phyloP scores from a whole-genome alignment of 2,329 filamentous ascomycete species.

The Chaetomium sp. region DNA sequence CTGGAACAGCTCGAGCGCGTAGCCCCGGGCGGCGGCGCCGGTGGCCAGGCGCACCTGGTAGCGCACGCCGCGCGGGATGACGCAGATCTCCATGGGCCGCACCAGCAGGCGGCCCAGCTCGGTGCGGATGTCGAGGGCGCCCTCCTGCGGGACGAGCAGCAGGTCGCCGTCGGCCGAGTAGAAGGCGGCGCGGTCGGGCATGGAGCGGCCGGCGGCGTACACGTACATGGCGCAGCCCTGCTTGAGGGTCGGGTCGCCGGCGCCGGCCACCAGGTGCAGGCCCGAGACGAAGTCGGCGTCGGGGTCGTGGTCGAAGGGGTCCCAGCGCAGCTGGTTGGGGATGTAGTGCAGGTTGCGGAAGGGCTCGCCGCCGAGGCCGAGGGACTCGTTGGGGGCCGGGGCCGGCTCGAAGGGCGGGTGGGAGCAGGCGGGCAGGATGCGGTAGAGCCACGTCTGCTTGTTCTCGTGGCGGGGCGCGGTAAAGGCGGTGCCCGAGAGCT shows the following conservation, averaged over 20 bases:
- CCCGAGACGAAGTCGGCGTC: conserved; percentile 56
- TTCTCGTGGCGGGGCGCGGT: conserved; percentile 70
- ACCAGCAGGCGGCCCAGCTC: conserved; percentile 75
- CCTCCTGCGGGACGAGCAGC: conserved; percentile 74
- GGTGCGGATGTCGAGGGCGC: conserved; percentile 73
- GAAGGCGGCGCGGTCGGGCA: conserved; percentile 74
- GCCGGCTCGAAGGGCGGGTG: conserved; percentile 54
- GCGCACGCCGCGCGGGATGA: conserved; percentile 73
- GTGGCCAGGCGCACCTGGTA: conserved; percentile 71
- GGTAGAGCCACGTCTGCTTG: conserved; percentile 73
- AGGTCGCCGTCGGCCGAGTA: conserved; percentile 84
- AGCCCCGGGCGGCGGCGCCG: conserved; percentile 62
- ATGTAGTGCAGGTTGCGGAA: conserved; percentile 65
- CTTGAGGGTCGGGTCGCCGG: conserved; percentile 79
- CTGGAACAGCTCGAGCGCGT: conserved; percentile 74
- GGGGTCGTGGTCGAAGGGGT: conserved; percentile 69
- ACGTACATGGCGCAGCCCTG: conserved; percentile 77
- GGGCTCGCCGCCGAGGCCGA: conserved; percentile 16
- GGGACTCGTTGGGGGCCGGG: conserved; percentile 18
- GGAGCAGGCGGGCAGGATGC: conserved; percentile 65
- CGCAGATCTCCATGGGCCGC: conserved; percentile 75
- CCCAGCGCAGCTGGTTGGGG: conserved; percentile 81
- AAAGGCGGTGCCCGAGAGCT: conserved; percentile 72
- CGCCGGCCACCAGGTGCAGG: conserved; percentile 72
- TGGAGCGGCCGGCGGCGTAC: conserved; percentile 76